phyloP scores from a whole-genome alignment of 306 rosid species.

The Trifolium fragiferum region DNA sequence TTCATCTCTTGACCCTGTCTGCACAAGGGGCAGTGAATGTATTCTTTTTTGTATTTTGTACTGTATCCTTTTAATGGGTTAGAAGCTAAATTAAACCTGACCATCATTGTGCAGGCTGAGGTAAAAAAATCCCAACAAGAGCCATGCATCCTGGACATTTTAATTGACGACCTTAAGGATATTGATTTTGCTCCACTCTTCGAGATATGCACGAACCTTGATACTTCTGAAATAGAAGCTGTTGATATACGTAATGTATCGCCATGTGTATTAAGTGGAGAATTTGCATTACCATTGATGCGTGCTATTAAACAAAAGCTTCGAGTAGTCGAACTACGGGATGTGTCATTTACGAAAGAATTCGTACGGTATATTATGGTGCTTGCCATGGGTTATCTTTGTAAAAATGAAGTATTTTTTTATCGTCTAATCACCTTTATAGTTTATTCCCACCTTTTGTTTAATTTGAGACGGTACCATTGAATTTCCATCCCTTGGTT shows the following conservation, averaged over 20 bases:
- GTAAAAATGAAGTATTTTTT: slow-evolving; percentile 24
- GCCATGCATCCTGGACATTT: slow-evolving; percentile 63
- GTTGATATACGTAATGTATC: slow-evolving; percentile 68
- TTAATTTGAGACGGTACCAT: slow-evolving; percentile 31
- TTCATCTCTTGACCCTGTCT: not conserved
- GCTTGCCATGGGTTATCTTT: slow-evolving; percentile 43
- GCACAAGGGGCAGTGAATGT: not conserved
- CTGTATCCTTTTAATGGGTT: slow-evolving; percentile 26
- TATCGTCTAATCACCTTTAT: slow-evolving; percentile 31
- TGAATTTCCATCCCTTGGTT: slow-evolving; percentile 27
- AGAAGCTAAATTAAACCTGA: slow-evolving; percentile 35
- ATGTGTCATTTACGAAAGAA: slow-evolving; percentile 65
- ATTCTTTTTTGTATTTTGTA: slow-evolving; percentile 13
- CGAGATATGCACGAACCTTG: slow-evolving; percentile 62
- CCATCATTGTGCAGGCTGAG: slow-evolving; percentile 60
- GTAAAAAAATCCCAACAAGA: slow-evolving; percentile 54
- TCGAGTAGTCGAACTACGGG: slow-evolving; percentile 76
- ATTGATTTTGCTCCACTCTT: slow-evolving; percentile 70
- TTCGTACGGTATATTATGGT: slow-evolving; percentile 64
- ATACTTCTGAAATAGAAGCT: slow-evolving; percentile 68
- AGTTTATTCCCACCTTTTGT: slow-evolving; percentile 19
- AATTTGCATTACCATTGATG: slow-evolving; percentile 71
- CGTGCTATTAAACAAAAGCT: slow-evolving; percentile 71
- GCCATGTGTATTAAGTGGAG: slow-evolving; percentile 61
- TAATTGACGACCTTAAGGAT: slow-evolving; percentile 68